Percentiles rank a stretch among this genome's conserved stretches.
These are phyloP conservation scores for Trichoderma oligosporum DNA, from an alignment of 2,329 filamentous ascomycete species.

Conservation along the genomic window DNA sequence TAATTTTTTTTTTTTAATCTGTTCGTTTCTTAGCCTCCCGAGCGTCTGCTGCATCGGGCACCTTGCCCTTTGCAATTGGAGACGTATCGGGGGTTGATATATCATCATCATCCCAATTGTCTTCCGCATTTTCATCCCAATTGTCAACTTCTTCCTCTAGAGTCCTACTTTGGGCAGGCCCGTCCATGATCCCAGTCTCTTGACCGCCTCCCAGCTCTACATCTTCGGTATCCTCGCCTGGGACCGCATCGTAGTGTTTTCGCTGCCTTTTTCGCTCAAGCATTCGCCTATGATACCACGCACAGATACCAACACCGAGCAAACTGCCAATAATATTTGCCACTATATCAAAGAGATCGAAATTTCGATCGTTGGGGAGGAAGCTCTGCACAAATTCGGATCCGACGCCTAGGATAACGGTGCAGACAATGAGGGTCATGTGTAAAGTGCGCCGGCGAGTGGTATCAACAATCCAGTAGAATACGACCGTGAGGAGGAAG, in stretches of 20 bases:
- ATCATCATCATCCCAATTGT: slow-evolving; percentile 56
- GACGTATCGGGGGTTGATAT: slow-evolving; percentile 25
- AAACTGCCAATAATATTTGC: slow-evolving; percentile 82
- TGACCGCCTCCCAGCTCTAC: slow-evolving; percentile 74
- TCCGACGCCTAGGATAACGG: slow-evolving; percentile 64
- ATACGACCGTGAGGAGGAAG: slow-evolving; percentile 78
- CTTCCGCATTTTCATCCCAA: slow-evolving; percentile 80
- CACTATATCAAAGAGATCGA: slow-evolving; percentile 79
- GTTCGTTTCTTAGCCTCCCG: slow-evolving; percentile 34
- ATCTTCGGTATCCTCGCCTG: slow-evolving; percentile 61
- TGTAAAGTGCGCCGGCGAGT: slow-evolving; percentile 80
- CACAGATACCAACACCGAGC: slow-evolving; percentile 67
- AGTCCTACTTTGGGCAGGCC: slow-evolving; percentile 32
- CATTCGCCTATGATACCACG: slow-evolving; percentile 95
- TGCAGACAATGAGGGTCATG: slow-evolving; percentile 77
- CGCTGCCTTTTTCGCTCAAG: slow-evolving; percentile 76
- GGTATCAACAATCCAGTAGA: slow-evolving; percentile 97
- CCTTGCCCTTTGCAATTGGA: slow-evolving; percentile 22
- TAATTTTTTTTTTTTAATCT: slow-evolving; percentile 27
- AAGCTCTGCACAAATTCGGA: slow-evolving; percentile 73
- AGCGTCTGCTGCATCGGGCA: slow-evolving; percentile 27
- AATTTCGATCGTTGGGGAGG: slow-evolving; percentile 66
- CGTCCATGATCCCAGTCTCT: slow-evolving; percentile 59
- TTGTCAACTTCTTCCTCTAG: slow-evolving; percentile 85
- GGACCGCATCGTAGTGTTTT: slow-evolving; percentile 67